phyloP scores from a whole-genome alignment of 495 filamentous ascomycete species.

The Chlorociboria aeruginascens region DNA sequence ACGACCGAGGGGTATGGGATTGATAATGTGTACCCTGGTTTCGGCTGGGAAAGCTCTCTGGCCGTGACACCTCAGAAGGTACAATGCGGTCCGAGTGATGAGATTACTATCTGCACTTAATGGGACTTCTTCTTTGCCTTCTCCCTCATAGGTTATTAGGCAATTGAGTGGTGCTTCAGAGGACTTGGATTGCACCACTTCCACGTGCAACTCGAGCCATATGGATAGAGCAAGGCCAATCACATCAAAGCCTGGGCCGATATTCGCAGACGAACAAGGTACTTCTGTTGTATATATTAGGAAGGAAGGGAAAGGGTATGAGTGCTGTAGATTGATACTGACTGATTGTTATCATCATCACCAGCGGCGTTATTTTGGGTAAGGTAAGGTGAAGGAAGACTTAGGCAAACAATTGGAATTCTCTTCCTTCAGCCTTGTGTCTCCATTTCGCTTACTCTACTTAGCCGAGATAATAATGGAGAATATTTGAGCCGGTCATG shows the following conservation, averaged over 20 bases:
- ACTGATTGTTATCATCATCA: conserved; percentile 18
- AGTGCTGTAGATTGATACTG: background rate
- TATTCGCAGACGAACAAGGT: conserved; percentile 91
- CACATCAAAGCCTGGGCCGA: conserved; percentile 93
- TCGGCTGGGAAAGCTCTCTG: conserved; percentile 67
- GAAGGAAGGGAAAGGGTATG: background rate
- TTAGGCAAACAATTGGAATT: too few relatives aligned
- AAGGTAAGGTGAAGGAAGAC: too few relatives aligned
- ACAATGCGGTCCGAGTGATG: conserved; percentile 81
- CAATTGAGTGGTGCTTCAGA: conserved; percentile 68
- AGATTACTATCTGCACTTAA: conserved; percentile 73
- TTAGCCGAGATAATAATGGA: too few relatives aligned
- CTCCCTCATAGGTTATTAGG: conserved; percentile 76
- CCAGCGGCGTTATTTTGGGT: too few relatives aligned
- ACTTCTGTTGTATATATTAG: conserved; percentile 9
- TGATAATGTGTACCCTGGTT: conserved; percentile 86
- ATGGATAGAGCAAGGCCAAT: conserved; percentile 88
- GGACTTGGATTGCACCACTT: conserved; percentile 40
- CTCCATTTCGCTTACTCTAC: too few relatives aligned
- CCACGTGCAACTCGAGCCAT: conserved; percentile 75
- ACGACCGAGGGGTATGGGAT: conserved; percentile 82
- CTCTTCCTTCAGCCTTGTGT: too few relatives aligned
- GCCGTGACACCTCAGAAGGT: conserved; percentile 84
- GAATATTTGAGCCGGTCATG: too few relatives aligned
- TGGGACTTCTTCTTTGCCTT: conserved; percentile 60